Evolutionary conservation across 768 basidiomycete genomes (phyloP).

Genomic region (Hygrocybe punicea): DNA sequence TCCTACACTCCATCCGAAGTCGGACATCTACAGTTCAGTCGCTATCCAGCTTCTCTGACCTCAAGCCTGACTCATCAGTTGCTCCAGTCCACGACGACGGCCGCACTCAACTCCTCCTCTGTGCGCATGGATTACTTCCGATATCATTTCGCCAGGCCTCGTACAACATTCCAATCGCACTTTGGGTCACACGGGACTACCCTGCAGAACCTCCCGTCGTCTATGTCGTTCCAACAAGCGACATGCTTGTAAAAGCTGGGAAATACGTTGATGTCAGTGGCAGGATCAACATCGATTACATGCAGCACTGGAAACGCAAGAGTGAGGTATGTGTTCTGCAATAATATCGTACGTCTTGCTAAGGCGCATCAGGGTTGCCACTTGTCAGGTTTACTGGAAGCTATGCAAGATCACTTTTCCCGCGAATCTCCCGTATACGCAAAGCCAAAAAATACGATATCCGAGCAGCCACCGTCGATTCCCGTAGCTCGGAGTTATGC

Average conservation of each 20-base stretch:
- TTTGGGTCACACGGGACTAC: conserved; percentile 86
- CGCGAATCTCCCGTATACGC: conserved; percentile 86
- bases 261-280: conserved; percentile 79
- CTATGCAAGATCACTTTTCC: conserved; percentile 81
- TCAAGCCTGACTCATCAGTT: conserved; percentile 3
- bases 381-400: conserved; percentile 68
- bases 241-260: conserved; percentile 83
- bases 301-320: conserved; percentile 76
- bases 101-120: conserved; percentile 85
- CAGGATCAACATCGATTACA: conserved; percentile 62
- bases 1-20: conserved; percentile 66
- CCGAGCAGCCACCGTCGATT: background rate
- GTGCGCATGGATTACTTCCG: conserved; percentile 86
- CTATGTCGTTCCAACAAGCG: conserved; percentile 88
- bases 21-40: conserved; percentile 72
- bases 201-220: conserved; percentile 78
- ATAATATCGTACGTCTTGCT: conserved; percentile 11
- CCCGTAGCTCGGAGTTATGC: conserved; percentile 13
- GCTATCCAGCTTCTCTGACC: background rate
- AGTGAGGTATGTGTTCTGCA: conserved; percentile 60
- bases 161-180: conserved; percentile 91
- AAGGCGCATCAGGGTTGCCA: conserved; percentile 88
- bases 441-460: conserved; percentile 49
- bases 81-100: conserved; percentile 87
- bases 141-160: conserved; percentile 70